Conservation (phyloP, 257 asterid species). For the Solanum sparsipilum region DNA sequence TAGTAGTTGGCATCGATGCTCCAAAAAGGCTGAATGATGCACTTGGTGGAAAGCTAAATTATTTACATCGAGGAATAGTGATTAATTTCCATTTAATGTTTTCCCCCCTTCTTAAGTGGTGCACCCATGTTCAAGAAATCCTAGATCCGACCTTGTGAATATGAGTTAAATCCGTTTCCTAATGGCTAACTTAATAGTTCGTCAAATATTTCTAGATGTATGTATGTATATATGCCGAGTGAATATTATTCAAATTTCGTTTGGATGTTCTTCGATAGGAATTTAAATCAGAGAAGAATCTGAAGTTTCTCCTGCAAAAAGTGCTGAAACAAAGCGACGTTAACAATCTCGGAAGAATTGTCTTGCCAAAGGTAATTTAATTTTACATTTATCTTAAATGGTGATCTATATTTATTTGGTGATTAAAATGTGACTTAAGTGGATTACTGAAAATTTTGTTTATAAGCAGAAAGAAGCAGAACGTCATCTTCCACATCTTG, state of each 20-base stretch:
- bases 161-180: neutral
- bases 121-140: neutral
- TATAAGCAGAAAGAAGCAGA: constrained; percentile 37
- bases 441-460: neutral
- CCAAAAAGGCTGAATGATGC: neutral
- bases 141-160: neutral
- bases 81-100: neutral
- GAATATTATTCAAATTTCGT: neutral
- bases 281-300: constrained; percentile 53
- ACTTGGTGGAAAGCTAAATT: neutral
- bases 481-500: constrained; percentile 74
- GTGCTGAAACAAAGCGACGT: constrained; percentile 98
- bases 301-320: constrained; percentile 87
- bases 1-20: neutral
- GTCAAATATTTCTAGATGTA: neutral
- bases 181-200: neutral
- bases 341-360: constrained; percentile 92
- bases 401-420: neutral
- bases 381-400: neutral
- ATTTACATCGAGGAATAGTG: neutral
- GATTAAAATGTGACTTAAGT: neutral
- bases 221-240: neutral
- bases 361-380: constrained; percentile 68
- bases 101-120: neutral
- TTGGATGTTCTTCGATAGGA: constrained; percentile 16